Evolutionary conservation across 345 rosid species (phyloP).

Genomic region (Melastoma malabathricum): DNA sequence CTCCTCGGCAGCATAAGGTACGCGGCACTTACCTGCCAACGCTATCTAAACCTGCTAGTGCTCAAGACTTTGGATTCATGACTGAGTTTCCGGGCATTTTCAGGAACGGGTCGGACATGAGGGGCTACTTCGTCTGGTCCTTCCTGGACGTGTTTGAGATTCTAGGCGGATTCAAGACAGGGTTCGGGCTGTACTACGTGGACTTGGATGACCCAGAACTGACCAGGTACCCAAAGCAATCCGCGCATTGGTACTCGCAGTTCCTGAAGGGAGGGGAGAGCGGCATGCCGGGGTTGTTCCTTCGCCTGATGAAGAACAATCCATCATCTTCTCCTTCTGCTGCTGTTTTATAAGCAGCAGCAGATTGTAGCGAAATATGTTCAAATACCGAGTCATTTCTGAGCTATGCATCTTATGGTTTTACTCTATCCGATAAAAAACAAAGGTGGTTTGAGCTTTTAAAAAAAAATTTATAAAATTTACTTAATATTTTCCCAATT

Average conservation of each 20-base stretch:
- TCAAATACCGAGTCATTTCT: too few species aligned
- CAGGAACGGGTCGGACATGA: constrained; percentile 9
- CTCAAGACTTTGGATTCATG: background rate
- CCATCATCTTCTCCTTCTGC: constrained; percentile 1
- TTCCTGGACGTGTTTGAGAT: constrained; percentile 14
- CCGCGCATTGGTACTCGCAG: constrained; percentile 10
- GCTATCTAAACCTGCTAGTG: background rate
- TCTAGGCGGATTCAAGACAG: constrained; percentile 4
- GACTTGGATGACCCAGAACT: constrained; percentile 13
- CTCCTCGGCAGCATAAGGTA: constrained; percentile 8
- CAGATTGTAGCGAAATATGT: too few species aligned
- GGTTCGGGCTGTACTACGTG: constrained; percentile 11
- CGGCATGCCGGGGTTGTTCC: background rate
- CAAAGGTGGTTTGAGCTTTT: too few species aligned
- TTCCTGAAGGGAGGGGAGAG: constrained; percentile 8
- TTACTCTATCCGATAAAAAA: too few species aligned
- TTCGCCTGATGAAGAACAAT: background rate
- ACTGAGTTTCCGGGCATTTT: background rate
- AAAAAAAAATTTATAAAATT: too few species aligned
- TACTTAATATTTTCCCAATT: too few species aligned
- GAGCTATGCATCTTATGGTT: too few species aligned
- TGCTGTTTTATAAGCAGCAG: background rate
- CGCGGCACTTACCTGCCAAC: background rate
- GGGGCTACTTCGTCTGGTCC: constrained; percentile 16
- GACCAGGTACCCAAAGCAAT: constrained; percentile 9